Conservation (phyloP, 148 eudicot species). For the Fagopyrum tataricum region DNA sequence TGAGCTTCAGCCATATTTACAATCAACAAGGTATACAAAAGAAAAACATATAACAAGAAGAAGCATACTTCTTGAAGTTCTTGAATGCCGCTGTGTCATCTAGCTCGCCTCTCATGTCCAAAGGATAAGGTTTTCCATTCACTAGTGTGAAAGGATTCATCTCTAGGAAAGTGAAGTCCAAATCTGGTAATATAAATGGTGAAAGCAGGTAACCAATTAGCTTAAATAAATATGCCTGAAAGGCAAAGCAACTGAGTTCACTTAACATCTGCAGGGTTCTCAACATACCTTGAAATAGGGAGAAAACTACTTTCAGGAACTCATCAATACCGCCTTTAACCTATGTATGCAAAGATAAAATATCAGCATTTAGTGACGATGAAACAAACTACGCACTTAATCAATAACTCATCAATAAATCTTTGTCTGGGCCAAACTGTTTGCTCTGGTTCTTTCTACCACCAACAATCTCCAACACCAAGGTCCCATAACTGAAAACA, state of each 20-base stretch:
- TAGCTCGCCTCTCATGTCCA: constrained; percentile 99
- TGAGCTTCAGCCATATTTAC: not conserved
- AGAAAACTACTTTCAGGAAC: constrained; percentile 60
- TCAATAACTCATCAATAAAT: too few species aligned
- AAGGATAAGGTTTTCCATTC: constrained; percentile 90
- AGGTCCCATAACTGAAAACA: constrained; percentile 72
- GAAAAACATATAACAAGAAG: not conserved
- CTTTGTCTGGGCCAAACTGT: constrained; percentile 42
- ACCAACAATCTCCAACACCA: constrained; percentile 72
- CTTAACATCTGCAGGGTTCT: constrained; percentile 1
- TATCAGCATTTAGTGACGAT: not conserved
- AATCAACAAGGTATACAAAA: not conserved
- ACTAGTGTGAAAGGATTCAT: constrained; percentile 97
- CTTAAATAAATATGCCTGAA: not conserved
- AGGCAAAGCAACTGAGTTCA: not conserved
- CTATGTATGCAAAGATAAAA: constrained; percentile 23
- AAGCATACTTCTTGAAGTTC: constrained; percentile 41
- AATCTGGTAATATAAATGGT: constrained; percentile 30
- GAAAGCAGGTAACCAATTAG: constrained; percentile 4
- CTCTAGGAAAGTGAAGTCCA: constrained; percentile 94
- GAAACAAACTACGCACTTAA: not conserved
- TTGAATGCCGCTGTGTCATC: constrained; percentile 90
- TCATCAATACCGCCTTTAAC: constrained; percentile 71
- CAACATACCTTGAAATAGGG: constrained; percentile 66
- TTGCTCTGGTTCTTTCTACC: constrained; percentile 55